Conservation (phyloP, 164 flowering plant genomes). For the Houttuynia cordata region DNA sequence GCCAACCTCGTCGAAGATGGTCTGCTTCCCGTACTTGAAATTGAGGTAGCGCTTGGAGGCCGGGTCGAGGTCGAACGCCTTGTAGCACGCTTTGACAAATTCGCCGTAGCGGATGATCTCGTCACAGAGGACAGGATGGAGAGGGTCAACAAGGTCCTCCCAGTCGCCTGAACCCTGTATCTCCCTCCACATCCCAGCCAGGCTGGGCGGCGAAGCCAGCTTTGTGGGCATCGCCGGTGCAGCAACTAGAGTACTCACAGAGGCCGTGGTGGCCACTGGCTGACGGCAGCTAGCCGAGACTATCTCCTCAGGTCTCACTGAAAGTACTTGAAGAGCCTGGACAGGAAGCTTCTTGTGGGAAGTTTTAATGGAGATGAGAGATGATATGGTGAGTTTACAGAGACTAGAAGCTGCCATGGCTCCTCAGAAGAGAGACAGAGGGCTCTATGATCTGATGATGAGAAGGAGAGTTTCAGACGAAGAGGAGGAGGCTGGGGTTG, state of each 20-base stretch:
- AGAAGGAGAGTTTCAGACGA: background rate
- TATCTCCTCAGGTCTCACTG: constrained; percentile 1
- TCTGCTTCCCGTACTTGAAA: constrained; percentile 57
- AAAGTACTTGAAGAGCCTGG: background rate
- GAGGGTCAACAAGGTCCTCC: constrained; percentile 53
- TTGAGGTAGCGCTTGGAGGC: constrained; percentile 48
- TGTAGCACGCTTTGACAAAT: constrained; percentile 50
- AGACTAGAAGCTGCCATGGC: background rate
- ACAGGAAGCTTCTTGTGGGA: background rate
- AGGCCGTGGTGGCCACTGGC: background rate
- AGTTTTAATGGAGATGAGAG: background rate
- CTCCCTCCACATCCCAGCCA: constrained; percentile 51
- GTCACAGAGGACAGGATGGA: constrained; percentile 47
- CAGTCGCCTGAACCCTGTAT: constrained; percentile 59
- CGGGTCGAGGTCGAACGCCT: constrained; percentile 69
- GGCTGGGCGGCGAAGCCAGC: background rate
- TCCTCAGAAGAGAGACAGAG: background rate
- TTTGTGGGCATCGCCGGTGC: background rate
- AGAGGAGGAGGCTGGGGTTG: background rate
- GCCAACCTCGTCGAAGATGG: constrained; percentile 38
- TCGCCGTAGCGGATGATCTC: constrained; percentile 70
- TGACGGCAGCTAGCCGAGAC: background rate
- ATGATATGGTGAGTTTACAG: constrained; percentile 1
- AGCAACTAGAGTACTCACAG: constrained; percentile 5
- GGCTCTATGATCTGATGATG: background rate